Evolutionary conservation across 2,329 filamentous ascomycete species (phyloP).

Genomic region (Alternaria infectoria): DNA sequence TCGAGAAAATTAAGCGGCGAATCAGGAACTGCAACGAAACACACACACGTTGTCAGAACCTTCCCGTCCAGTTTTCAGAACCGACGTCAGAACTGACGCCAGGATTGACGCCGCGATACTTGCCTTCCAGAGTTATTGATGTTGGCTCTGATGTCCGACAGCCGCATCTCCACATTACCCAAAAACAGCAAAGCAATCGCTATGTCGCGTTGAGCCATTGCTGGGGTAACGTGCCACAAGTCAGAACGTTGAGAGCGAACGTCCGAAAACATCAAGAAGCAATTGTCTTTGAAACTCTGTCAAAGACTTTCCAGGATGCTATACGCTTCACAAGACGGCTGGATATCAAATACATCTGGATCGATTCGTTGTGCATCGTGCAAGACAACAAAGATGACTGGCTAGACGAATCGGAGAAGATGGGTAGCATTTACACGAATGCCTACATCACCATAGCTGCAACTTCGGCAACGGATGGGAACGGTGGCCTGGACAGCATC

Average conservation of each 20-base stretch:
- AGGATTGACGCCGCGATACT: too few species aligned
- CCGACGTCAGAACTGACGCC: too few species aligned
- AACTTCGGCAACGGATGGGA: accelerated
- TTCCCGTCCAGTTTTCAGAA: too few species aligned
- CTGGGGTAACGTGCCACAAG: not conserved
- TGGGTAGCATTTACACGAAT: not conserved
- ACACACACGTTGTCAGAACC: too few species aligned
- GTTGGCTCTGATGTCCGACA: too few species aligned
- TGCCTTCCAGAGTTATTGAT: too few species aligned
- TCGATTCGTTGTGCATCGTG: not conserved
- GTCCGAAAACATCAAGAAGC: not conserved
- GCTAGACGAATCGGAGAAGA: accelerated
- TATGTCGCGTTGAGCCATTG: not conserved
- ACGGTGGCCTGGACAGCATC: not conserved
- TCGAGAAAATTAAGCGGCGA: too few species aligned
- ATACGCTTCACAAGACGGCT: accelerated
- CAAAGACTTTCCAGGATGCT: not conserved
- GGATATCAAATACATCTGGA: not conserved
- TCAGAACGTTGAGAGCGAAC: not conserved
- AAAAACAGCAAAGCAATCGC: too few species aligned
- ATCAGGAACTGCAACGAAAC: too few species aligned
- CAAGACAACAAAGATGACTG: not conserved
- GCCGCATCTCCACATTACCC: too few species aligned
- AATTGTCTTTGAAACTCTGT: accelerated
- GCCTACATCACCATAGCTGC: not conserved